Evolutionary conservation across 352 stramenopile genomes (phyloP), one percentile per base, ranked within the genome.

Genomic region (Pythium insidiosum): DNA sequence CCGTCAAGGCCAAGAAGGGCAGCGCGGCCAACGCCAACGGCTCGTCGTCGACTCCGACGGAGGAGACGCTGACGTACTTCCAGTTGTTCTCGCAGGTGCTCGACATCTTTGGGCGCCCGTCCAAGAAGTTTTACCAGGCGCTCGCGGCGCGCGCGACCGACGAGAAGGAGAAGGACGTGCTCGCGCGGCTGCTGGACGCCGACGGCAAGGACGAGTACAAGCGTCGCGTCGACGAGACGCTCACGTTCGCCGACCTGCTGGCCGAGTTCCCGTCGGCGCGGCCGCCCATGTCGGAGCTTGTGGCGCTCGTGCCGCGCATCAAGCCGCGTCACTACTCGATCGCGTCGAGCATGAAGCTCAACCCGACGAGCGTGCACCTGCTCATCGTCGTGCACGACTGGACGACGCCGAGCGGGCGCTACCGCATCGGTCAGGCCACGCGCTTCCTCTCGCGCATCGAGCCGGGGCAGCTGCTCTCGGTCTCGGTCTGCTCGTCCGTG

Each of bases 241-340:
- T 68, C 38, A 89, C 79, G 43, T 90, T 76, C 47, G 73, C 79
- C 1, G 82, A 92, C 37, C 48, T 91, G 44, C 51, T 94, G 2
- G 63, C 74, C 20, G 69, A 88, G 50, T 94, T 91, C 63, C 30
- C 45, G 26, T 89, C 79, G 41, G 75, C 77, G 2, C 76, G 75
- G 4, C 74, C 77, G 40, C 71, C 61, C 7, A 51, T 94, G 29
- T 43, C 53, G 7, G 61, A 94, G 31, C 56, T 95, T 16, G 26
- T 94, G 20, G 60, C 50, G 26, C 58, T 92, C 31, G 68, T 94
- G 50, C 82, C 81, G 24, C 72, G 69, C 43, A 92, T 95, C 50
- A 89, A 86, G 60, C 58, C 84, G 45, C 82, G 84, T n/a, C 82
- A 92, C 63, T 95, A 95, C 66, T 94, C 79, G 31, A 94, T 95